These are phyloP conservation scores for Thozetella sp. DNA, from an alignment of 495 filamentous ascomycete genomes.

Conservation along the genomic window DNA sequence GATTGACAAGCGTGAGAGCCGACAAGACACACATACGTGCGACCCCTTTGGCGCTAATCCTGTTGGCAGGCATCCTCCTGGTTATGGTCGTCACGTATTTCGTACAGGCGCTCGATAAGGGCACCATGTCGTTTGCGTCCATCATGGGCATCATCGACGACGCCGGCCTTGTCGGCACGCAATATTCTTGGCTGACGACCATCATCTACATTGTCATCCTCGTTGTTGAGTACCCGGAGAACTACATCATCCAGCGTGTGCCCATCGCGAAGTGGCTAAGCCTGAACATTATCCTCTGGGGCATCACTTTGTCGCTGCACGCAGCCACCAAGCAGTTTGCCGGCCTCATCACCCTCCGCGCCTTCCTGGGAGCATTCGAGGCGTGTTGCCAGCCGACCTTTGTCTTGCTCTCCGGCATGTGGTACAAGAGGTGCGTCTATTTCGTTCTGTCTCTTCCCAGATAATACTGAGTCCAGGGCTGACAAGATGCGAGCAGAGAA, in stretches of 20 bases:
- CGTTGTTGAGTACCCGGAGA: slow-evolving; percentile 34
- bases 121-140: slow-evolving; percentile 56
- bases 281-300: slow-evolving; percentile 46
- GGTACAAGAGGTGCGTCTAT: slow-evolving; percentile 48
- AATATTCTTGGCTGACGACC: slow-evolving; percentile 38
- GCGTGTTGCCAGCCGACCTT: slow-evolving; percentile 53
- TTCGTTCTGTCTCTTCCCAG: not conserved
- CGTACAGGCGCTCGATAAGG: slow-evolving; percentile 62
- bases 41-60: too few relatives aligned
- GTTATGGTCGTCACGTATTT: slow-evolving; percentile 48
- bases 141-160: slow-evolving; percentile 59
- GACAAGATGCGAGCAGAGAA: not conserved
- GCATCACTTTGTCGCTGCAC: slow-evolving; percentile 5
- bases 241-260: slow-evolving; percentile 41
- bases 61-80: too few relatives aligned
- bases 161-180: slow-evolving; percentile 25
- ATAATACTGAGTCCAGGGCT: not conserved
- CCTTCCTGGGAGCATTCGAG: slow-evolving; percentile 55
- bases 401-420: slow-evolving; percentile 38
- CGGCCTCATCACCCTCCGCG: slow-evolving; percentile 21
- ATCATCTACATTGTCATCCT: slow-evolving; percentile 35
- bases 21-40: too few relatives aligned
- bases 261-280: slow-evolving; percentile 48
- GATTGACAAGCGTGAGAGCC: slow-evolving; percentile 17
- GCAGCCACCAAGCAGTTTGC: not conserved